Percentiles rank a stretch among this genome's conserved stretches.
phyloP scores from a whole-genome alignment of 2,329 filamentous ascomycete species.

The Raffaelea albimanens region DNA sequence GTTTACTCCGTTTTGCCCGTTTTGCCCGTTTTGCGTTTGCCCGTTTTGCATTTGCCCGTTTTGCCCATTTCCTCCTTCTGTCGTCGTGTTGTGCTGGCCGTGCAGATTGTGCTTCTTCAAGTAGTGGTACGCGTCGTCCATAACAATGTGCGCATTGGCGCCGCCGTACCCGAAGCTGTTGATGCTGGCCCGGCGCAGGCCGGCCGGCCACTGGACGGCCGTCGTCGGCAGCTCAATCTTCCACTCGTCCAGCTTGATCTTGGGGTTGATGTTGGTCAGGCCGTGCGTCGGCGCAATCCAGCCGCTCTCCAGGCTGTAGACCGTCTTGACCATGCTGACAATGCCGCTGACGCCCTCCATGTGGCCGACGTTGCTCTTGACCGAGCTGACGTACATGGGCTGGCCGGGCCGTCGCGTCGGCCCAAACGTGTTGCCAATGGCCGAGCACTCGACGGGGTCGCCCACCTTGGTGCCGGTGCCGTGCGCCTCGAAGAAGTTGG shows the following conservation, averaged over 20 bases:
- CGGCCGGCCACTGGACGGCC: constrained; percentile 13
- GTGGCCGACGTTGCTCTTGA: constrained; percentile 21
- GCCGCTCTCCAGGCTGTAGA: constrained; percentile 19
- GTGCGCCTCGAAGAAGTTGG: constrained; percentile 16
- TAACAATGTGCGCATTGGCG: constrained; percentile 42
- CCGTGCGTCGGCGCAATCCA: constrained; percentile 19
- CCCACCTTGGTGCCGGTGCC: constrained; percentile 33
- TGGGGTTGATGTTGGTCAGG: constrained; percentile 18
- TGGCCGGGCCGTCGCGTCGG: constrained; percentile 23
- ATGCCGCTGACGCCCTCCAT: constrained; percentile 14
- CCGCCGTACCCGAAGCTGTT: constrained; percentile 51
- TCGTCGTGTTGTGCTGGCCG: not conserved
- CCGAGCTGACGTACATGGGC: constrained; percentile 17
- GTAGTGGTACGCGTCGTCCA: constrained; percentile 25
- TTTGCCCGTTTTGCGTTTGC: not conserved
- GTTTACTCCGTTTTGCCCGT: no score
- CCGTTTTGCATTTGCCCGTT: not conserved
- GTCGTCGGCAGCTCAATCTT: constrained; percentile 2
- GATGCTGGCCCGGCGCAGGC: constrained; percentile 39
- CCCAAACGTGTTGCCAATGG: constrained; percentile 5
- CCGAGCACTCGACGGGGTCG: constrained; percentile 25
- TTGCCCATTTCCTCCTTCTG: not conserved
- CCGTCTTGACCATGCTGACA: constrained; percentile 21
- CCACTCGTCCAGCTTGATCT: constrained; percentile 9
- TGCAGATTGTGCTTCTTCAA: not conserved